Evolutionary conservation across 306 rosid species (phyloP).

Genomic region (Vicia faba): DNA sequence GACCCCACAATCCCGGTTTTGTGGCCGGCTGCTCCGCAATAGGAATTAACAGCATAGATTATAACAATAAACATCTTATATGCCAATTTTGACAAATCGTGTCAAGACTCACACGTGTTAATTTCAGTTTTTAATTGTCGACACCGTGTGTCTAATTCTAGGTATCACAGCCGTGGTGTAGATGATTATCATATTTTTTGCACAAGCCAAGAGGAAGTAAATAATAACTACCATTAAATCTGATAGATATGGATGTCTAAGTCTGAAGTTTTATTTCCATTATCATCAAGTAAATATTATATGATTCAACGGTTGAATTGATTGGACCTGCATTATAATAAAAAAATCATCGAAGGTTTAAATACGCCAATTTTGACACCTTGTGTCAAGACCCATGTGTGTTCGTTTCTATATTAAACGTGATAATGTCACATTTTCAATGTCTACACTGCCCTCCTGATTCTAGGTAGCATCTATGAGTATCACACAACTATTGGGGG

Average conservation of each 20-base stretch:
- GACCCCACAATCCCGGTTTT: neutral
- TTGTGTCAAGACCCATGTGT: neutral
- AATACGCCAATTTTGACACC: neutral
- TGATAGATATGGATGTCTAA: neutral
- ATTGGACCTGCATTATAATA: neutral
- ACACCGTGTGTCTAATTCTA: neutral
- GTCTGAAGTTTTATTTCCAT: neutral
- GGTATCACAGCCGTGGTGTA: neutral
- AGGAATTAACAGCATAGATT: neutral
- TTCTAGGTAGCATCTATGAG: constrained; percentile 17
- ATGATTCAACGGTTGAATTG: neutral
- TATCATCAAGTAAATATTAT: neutral
- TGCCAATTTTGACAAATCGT: neutral
- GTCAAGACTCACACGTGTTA: neutral
- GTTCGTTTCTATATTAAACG: neutral
- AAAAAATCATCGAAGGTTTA: neutral
- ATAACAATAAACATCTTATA: too few species aligned
- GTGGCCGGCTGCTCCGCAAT: neutral
- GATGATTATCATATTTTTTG: neutral
- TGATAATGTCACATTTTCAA: constrained; percentile 13
- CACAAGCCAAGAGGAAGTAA: neutral
- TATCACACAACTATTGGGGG: neutral
- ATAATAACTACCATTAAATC: neutral
- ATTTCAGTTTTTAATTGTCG: neutral
- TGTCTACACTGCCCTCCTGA: neutral